phyloP scores from a whole-genome alignment of 345 rosid species.

The Salix dunnii region DNA sequence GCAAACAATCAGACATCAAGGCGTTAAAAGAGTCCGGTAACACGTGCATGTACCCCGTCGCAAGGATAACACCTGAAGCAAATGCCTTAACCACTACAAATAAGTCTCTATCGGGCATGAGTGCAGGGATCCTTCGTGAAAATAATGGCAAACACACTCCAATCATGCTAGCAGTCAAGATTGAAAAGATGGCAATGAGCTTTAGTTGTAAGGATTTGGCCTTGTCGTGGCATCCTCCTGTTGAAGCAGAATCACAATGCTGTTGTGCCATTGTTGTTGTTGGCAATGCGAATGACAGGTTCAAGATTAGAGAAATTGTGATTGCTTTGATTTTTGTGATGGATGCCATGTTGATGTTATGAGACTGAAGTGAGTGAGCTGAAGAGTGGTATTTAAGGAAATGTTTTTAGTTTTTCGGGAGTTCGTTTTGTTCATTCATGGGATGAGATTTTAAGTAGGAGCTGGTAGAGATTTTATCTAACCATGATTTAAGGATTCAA shows the following conservation, averaged over 20 bases:
- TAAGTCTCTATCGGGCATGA: slow-evolving; percentile 25
- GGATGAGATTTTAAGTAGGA: background rate
- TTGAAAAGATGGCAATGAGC: slow-evolving; percentile 24
- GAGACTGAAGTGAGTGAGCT: background rate
- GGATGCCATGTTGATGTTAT: background rate
- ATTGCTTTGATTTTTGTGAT: background rate
- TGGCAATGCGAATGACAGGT: background rate
- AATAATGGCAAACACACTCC: slow-evolving; percentile 39
- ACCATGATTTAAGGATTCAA: background rate
- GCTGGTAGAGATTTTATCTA: too few relatives aligned
- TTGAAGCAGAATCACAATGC: slow-evolving; percentile 4
- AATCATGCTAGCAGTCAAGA: slow-evolving; percentile 26
- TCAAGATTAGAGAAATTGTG: background rate
- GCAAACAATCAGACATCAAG: slow-evolving; percentile 34
- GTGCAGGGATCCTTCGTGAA: slow-evolving; percentile 8
- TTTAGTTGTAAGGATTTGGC: slow-evolving; percentile 28
- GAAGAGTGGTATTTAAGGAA: background rate
- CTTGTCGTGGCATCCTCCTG: slow-evolving; percentile 19
- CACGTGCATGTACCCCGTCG: slow-evolving; percentile 48
- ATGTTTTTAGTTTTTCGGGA: background rate
- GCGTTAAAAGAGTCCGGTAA: slow-evolving; percentile 33
- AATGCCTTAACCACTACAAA: slow-evolving; percentile 26
- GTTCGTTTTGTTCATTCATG: background rate
- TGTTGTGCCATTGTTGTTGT: background rate
- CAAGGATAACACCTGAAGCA: slow-evolving; percentile 44